Evolutionary conservation across 1,284 basidiomycete species (phyloP).

Genomic region (Exobasidium rhododendri): DNA sequence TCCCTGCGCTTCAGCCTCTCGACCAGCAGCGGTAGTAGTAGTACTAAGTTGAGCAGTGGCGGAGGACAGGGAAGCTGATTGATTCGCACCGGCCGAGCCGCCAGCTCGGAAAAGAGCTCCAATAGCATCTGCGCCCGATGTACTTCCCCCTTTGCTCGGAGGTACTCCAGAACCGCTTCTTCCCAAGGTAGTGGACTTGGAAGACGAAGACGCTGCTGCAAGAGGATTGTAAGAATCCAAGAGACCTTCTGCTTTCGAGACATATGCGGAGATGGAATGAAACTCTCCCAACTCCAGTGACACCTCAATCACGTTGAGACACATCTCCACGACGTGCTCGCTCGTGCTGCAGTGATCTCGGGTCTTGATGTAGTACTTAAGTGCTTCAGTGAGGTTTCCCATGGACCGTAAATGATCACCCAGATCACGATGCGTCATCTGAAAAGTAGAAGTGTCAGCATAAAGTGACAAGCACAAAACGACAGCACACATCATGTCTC

Average conservation of each 20-base stretch:
- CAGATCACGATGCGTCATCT: constrained; percentile 79
- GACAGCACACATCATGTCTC: neutral
- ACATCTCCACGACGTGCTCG: constrained; percentile 77
- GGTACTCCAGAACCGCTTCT: constrained; percentile 36
- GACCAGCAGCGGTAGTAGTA: constrained; percentile 5
- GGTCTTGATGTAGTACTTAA: constrained; percentile 76
- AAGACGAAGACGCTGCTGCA: constrained; percentile 40
- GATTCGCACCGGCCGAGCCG: constrained; percentile 17
- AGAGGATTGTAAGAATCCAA: constrained; percentile 64
- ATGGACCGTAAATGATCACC: constrained; percentile 69
- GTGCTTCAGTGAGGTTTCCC: constrained; percentile 68
- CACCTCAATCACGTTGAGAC: constrained; percentile 44
- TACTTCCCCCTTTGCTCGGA: constrained; percentile 26
- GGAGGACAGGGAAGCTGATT: constrained; percentile 5
- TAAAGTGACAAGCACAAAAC: neutral
- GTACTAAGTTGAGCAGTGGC: constrained; percentile 7
- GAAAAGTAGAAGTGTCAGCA: constrained; percentile 34
- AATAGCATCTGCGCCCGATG: constrained; percentile 44
- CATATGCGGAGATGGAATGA: constrained; percentile 75
- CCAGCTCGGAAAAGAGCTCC: constrained; percentile 51
- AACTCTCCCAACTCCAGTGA: constrained; percentile 78
- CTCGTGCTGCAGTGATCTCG: constrained; percentile 80
- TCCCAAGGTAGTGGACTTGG: constrained; percentile 55
- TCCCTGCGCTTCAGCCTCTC: constrained; percentile 15
- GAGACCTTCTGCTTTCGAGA: constrained; percentile 84